Evolutionary conservation across 179 eudicot species (phyloP), one percentile per base, ranked within the genome.

Genomic region (Sideroxylon spinosum): DNA sequence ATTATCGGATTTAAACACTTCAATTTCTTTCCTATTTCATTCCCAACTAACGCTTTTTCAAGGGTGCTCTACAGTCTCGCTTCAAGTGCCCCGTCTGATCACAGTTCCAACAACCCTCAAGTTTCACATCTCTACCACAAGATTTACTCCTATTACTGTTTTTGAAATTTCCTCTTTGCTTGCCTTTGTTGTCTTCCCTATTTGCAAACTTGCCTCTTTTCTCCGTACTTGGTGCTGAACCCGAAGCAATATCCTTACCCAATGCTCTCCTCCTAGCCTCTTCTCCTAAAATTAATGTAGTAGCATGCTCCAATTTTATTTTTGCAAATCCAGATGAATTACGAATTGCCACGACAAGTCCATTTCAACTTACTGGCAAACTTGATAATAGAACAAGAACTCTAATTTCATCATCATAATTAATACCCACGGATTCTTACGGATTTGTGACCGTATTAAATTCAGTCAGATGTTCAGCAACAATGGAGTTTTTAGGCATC

Each of bases 341-440:
- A 17, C 61, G 60, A 4, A 80, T 37, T 4, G n/a, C 70, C 50
- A 6, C 26, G 1, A 1, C 63, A 5, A 68, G 25, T 8, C 7
- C 6, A 17, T 68, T 44, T 9, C 23, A 68, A 44, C 9, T 26
- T 11, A 26, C 19, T 6, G 19, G 9, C 3, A 65, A 13, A 12
- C 26, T 44, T 3, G 19, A 65, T 48, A 32, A 67, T 26, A n/a
- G 82, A 22, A 37, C 56, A 49, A 28, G 55, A 79, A 68, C 82
- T 5, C 50, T 66, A 16, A 80, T 28, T 28, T 80, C 37, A 37
- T 80, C 70, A 20, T 74, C 78, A 55, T 74, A 80, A 14, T 9
- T 32, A 32, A 32, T 32, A 32, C 3, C 37, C 37, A 32, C 37
- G 37, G 37, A 32, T 32, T 32, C 37, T 13, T 74, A 20, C 9